Evolutionary conservation across 331 rosid species (phyloP).

Genomic region (Pyracantha coccinea): DNA sequence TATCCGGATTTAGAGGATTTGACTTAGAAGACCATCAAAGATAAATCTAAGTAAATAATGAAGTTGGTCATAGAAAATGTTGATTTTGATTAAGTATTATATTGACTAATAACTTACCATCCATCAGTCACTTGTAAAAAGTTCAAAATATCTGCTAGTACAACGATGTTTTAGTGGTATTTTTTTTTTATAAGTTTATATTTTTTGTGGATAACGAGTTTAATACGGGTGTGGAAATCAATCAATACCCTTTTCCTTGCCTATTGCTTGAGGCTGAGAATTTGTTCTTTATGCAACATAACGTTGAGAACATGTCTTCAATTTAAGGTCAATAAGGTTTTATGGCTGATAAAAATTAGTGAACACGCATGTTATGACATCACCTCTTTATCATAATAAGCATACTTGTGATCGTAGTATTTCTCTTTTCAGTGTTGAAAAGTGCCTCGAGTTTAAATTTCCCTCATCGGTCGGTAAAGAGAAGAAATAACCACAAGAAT

Average conservation of each 20-base stretch:
- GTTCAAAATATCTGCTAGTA: background rate
- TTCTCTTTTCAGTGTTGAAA: no score
- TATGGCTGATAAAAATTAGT: no score
- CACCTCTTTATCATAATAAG: no score
- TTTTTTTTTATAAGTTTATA: no score
- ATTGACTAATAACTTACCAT: background rate
- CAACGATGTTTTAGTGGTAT: no score
- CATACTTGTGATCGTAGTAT: no score
- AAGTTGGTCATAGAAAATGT: no score
- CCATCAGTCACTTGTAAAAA: conserved; percentile 3
- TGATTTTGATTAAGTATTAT: background rate
- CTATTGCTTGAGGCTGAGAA: background rate
- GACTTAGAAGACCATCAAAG: background rate
- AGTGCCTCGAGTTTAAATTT: no score
- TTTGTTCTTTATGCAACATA: background rate
- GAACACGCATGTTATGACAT: no score
- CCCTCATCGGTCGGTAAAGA: background rate
- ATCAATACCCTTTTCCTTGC: background rate
- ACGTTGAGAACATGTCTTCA: background rate
- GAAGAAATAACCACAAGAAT: background rate
- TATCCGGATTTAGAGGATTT: background rate
- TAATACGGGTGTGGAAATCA: no score
- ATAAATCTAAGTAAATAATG: no score
- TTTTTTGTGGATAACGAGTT: no score
- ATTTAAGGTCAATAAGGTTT: background rate